phyloP scores from a whole-genome alignment of 2,329 filamentous ascomycete genomes.

The Xylaria sp. region DNA sequence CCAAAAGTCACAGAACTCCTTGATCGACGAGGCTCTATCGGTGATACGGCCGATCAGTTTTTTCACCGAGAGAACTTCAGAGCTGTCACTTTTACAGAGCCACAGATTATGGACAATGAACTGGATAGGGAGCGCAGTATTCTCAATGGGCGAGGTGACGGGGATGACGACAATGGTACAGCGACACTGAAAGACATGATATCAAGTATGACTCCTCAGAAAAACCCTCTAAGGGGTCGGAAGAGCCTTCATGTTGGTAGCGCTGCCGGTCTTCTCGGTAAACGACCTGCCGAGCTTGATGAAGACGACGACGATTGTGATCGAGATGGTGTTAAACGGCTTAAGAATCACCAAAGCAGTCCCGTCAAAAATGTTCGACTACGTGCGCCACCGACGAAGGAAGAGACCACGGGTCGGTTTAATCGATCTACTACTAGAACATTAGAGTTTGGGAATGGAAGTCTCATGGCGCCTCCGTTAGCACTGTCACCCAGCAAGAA shows the following conservation, averaged over 20 bases:
- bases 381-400: constrained; percentile 73
- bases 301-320: constrained; percentile 68
- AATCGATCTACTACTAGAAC: constrained; percentile 61
- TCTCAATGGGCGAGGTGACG: constrained; percentile 62
- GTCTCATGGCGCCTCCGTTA: constrained; percentile 55
- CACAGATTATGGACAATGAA: constrained; percentile 69
- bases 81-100: constrained; percentile 72
- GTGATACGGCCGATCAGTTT: constrained; percentile 72
- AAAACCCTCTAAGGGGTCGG: constrained; percentile 70
- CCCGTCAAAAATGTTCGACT: constrained; percentile 80
- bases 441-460: constrained; percentile 53
- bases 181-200: constrained; percentile 81
- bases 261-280: constrained; percentile 77
- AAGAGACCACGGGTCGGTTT: constrained; percentile 69
- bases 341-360: constrained; percentile 77
- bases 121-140: constrained; percentile 69
- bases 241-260: constrained; percentile 83
- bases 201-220: constrained; percentile 79
- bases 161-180: constrained; percentile 69
- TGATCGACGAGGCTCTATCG: constrained; percentile 76
- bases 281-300: constrained; percentile 77
- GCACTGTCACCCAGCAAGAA: constrained; percentile 60
- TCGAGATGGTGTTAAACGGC: constrained; percentile 70
- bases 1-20: constrained; percentile 77
- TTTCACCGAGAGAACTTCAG: constrained; percentile 60